Base-by-base conservation (phyloP, 805 yeast species). In the Lachancea meyersii region DNA sequence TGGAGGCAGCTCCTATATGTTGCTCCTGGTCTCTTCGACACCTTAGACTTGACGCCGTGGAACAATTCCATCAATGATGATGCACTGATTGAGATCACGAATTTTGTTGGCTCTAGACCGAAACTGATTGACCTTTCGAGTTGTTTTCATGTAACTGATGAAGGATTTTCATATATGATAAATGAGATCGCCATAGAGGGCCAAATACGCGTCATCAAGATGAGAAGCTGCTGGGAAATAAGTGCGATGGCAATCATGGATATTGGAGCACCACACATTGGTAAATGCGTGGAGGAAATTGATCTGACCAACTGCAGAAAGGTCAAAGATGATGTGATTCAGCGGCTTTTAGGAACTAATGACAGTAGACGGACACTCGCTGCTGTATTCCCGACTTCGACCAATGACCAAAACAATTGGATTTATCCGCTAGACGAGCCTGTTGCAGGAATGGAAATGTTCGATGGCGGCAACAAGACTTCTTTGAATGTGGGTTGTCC, bases 221-320 rank as follows among this genome's bases (percentile, higher is more conserved):
- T 83, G 87, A 70, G 69, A 47, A 77, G 84, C 13, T 80, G 76
- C 37, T 83, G 91, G 91, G 86, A 81, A 51, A 77, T 84, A 7
- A 75, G 81, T 46, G 86, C 87, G 2, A 80, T 82, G 86, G 84
- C 89, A 2, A 80, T 83, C 23, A 81, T 83, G 87, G 91, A 84
- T 57, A 61, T 83, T 32, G 74, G 86, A 1, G 79, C 75, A 1
- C 80, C 82, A 0, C 70, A 75, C 50, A 78, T 82, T 24, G 88
- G 88, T 7, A 66, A 70, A 26, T 62, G 71, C 48, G 62, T 84
- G 30, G 76, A 70, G 42, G 79, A 75, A 40, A 65, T 84, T 17
- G 87, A 83, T 57, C 65, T 84, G 33, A 73, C 85, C 8, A 82
- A 84, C 58, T 84, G 91, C 52, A 66, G 88, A 18, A 81, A 79